Evolutionary conservation across 2,329 filamentous ascomycete genomes (phyloP), one percentile per base, ranked within the genome.

Genomic region (Sporothrix brasiliensis): DNA sequence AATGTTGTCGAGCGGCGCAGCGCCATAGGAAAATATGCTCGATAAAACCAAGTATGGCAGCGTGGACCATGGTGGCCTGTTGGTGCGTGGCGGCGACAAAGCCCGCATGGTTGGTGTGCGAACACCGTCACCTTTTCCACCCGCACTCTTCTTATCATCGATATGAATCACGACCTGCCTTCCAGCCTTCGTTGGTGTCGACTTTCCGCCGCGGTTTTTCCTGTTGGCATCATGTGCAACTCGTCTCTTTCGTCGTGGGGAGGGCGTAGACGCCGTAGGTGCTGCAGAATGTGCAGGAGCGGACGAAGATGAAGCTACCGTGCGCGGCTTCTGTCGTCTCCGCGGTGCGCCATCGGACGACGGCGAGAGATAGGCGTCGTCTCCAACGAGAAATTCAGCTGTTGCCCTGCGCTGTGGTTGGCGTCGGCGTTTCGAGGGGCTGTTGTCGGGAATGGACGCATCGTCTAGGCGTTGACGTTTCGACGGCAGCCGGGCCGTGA

Each of bases 1-100:
- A 10, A 76, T 74, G 44, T 83, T 80, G 66, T 84, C 84, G 19
- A 91, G 80, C 3, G 88, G 86, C 66, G 84, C 79, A 2, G 90
- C 87, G 13, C 91, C 89, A 77, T 87, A 88, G 61, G 86, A 80
- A 76, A 96, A 92, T 52, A 95, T 88, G 69, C 88, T 85, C 30
- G 88, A 81, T 73, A 93, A 88, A 19, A 92, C 84, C 60, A 89
- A 85, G 74, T 93, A 79, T 1, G 78, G 78, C 9, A 80, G 74
- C 1, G 67, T 70, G 11, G 73, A 58, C 78, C 78, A 79, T 19
- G 76, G 73, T 7, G 76, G 77, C 11, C 19, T 4, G 16, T 67
- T 67, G 16, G 4, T 24, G 24, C 50, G 60, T 24, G 30, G 69
- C 6, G 56, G 34, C 9, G 34, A 53, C 34, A 34, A 19, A 3